Percentiles rank a stretch among this genome's conserved stretches.
Evolutionary conservation across 805 yeast species (phyloP).

Genomic region (Pichia kluyveri): DNA sequence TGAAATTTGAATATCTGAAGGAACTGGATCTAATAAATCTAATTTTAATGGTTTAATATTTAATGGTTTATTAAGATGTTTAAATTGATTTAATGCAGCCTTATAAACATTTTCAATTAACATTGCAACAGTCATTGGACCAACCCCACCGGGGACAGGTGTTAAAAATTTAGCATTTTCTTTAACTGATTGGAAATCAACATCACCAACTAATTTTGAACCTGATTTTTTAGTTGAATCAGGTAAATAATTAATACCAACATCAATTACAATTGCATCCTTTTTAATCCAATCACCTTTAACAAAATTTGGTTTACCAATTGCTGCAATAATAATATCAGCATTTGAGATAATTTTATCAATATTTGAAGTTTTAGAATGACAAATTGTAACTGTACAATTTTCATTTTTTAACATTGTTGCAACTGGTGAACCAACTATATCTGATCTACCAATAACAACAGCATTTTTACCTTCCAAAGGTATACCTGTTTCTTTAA

Average conservation of each 20-base stretch:
- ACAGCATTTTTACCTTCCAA: constrained; percentile 68
- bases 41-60: constrained; percentile 49
- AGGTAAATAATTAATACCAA: constrained; percentile 69
- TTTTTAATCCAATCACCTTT: constrained; percentile 67
- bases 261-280: constrained; percentile 68
- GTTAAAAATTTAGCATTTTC: constrained; percentile 55
- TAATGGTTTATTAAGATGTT: constrained; percentile 20
- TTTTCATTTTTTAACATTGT: constrained; percentile 58
- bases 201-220: constrained; percentile 68
- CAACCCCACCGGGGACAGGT: constrained; percentile 92
- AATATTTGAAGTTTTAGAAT: constrained; percentile 51
- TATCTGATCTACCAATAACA: constrained; percentile 77
- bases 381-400: constrained; percentile 72
- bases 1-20: constrained; percentile 73
- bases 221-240: constrained; percentile 64
- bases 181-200: constrained; percentile 50
- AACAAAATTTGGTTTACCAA: constrained; percentile 63
- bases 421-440: constrained; percentile 77
- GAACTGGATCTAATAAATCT: constrained; percentile 56
- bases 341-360: constrained; percentile 44
- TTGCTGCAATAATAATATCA: constrained; percentile 71
- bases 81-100: constrained; percentile 47
- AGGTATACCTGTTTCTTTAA: constrained; percentile 46
- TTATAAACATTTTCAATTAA: constrained; percentile 60
- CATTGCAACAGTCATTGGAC: constrained; percentile 88